Percentiles rank a stretch among this genome's conserved stretches.
These are phyloP conservation scores for Fusarium mangiferae DNA, from an alignment of 2,329 filamentous ascomycete species.

Conservation along the genomic window DNA sequence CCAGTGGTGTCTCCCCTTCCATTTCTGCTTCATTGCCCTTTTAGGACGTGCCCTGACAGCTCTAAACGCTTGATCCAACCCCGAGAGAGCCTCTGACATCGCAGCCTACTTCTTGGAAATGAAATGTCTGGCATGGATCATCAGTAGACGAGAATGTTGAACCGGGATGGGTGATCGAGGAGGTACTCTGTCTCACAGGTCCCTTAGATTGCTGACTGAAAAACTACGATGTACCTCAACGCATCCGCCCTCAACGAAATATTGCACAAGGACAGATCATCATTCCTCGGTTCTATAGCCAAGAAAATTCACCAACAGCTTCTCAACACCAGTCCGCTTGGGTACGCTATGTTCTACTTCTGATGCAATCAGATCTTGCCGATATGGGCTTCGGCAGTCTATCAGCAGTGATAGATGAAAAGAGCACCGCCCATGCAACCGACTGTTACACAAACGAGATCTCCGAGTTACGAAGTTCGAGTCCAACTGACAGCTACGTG, in stretches of 20 bases:
- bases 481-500: conserved; percentile 1
- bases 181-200: neutral
- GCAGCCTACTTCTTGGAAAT: neutral
- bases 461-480: conserved; percentile 13
- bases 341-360: neutral
- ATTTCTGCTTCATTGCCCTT: conserved; percentile 30
- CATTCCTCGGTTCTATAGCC: neutral
- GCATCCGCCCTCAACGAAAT: conserved; percentile 26
- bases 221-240: conserved; percentile 14
- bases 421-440: neutral
- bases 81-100: neutral
- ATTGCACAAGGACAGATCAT: neutral
- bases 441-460: neutral
- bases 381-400: neutral
- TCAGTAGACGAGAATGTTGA: neutral
- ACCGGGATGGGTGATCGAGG: neutral
- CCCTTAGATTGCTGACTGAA: neutral
- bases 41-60: conserved; percentile 1
- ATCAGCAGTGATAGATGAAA: neutral
- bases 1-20: neutral
- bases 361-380: conserved; percentile 12
- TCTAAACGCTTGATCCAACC: neutral
- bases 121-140: neutral
- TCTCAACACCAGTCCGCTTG: neutral
- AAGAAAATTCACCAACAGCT: neutral